A percentile compares a stretch with the other conserved stretches of the same genome.
Evolutionary conservation across 164 flowering plant species (phyloP).

Genomic region (Annona squamosa): DNA sequence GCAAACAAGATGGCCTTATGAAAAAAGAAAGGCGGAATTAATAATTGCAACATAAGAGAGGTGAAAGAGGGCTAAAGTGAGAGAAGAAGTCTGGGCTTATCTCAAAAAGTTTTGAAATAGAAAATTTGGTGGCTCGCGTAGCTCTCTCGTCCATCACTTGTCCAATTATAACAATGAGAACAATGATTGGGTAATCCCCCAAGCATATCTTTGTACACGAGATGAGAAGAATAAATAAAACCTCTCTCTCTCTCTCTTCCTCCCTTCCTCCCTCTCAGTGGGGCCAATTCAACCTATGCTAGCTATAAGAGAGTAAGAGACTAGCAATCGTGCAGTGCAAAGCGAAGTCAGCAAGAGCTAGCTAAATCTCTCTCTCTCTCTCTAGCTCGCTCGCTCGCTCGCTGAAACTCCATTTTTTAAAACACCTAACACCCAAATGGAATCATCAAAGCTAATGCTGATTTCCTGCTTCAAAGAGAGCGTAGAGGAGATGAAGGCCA

Average conservation of each 20-base stretch:
- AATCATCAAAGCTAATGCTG: constrained; percentile 2
- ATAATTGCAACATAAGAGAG: too few species aligned
- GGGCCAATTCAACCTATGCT: too few species aligned
- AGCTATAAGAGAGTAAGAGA: too few species aligned
- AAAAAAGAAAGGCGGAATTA: too few species aligned
- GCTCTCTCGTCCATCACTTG: neutral
- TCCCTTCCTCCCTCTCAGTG: too few species aligned
- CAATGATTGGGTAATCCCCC: neutral
- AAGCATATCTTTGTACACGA: neutral
- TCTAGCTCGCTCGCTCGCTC: constrained; percentile 7
- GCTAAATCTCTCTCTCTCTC: constrained; percentile 5
- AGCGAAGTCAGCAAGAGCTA: neutral
- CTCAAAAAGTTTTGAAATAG: too few species aligned
- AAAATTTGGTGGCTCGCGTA: too few species aligned
- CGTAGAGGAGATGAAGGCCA: constrained; percentile 3
- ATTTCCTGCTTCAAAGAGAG: constrained; percentile 4
- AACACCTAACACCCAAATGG: neutral
- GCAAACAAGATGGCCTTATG: too few species aligned
- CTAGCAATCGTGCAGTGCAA: neutral
- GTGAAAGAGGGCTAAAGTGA: too few species aligned
- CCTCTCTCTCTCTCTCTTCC: neutral
- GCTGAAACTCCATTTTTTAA: neutral
- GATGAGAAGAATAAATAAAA: neutral
- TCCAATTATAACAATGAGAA: neutral
- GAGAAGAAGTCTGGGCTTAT: too few species aligned